Conservation (phyloP, 768 basidiomycete species). For the Pisolithus marmoratus region DNA sequence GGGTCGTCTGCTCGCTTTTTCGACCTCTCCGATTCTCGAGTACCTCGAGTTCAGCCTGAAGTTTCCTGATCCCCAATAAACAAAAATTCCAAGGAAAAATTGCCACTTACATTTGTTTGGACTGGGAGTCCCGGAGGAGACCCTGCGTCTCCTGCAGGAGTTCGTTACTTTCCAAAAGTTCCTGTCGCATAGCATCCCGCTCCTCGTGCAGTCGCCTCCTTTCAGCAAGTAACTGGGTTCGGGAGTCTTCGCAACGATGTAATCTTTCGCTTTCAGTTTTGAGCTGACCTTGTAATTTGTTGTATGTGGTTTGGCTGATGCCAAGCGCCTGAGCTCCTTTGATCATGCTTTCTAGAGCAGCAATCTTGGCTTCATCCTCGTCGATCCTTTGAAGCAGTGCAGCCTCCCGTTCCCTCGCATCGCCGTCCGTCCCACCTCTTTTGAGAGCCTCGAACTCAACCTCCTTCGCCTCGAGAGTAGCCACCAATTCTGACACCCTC, state of each 20-base stretch:
- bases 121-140: slow-evolving; percentile 21
- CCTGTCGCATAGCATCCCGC: slow-evolving; percentile 32
- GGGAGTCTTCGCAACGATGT: slow-evolving; percentile 36
- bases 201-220: slow-evolving; percentile 46
- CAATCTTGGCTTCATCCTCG: slow-evolving; percentile 65
- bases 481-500: slow-evolving; percentile 41
- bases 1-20: not conserved
- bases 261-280: slow-evolving; percentile 37
- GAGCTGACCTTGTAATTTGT: slow-evolving; percentile 38
- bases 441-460: slow-evolving; percentile 49
- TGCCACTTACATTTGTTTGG: slow-evolving; percentile 21
- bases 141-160: slow-evolving; percentile 16
- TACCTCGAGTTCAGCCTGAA: slow-evolving; percentile 15
- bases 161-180: slow-evolving; percentile 23
- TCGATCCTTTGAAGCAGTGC: slow-evolving; percentile 62
- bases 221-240: slow-evolving; percentile 45
- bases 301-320: slow-evolving; percentile 29
- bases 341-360: slow-evolving; percentile 47
- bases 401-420: slow-evolving; percentile 47
- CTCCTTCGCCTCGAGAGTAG: slow-evolving; percentile 47
- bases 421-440: slow-evolving; percentile 30
- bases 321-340: slow-evolving; percentile 33
- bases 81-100: not conserved
- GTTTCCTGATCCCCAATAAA: slow-evolving; percentile 10
- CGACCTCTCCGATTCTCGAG: not conserved